Conservation (phyloP, 2,329 filamentous ascomycete species). For the Davidsoniella neocaledoniae region DNA sequence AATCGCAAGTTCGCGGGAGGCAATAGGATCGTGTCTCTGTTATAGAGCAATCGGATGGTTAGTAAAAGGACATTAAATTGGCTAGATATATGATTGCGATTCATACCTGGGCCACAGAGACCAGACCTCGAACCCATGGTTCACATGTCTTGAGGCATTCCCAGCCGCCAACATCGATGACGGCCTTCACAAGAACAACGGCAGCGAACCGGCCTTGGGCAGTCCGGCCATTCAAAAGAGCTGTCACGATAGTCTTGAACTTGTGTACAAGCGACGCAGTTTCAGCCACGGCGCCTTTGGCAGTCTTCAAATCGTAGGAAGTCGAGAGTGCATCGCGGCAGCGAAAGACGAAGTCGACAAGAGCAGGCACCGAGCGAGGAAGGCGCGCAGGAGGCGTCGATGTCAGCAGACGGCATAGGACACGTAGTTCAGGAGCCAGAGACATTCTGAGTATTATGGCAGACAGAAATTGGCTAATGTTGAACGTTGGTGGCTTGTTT, state of each 20-base stretch:
- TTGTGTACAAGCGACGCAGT: conserved; percentile 59
- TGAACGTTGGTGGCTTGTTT: not conserved
- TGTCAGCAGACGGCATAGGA: conserved; percentile 52
- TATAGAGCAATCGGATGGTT: not conserved
- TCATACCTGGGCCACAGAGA: conserved; percentile 55
- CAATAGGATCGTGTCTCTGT: conserved; percentile 59
- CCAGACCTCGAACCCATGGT: conserved; percentile 60
- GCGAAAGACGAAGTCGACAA: conserved; percentile 43
- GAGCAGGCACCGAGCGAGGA: conserved; percentile 52
- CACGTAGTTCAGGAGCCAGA: conserved; percentile 40
- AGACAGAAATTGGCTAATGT: not conserved
- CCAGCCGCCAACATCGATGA: conserved; percentile 70
- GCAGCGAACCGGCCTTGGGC: conserved; percentile 62
- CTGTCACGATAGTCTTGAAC: conserved; percentile 60
- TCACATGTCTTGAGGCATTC: conserved; percentile 58
- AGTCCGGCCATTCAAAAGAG: conserved; percentile 61
- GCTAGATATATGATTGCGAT: conserved; percentile 12
- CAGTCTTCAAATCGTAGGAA: conserved; percentile 38
- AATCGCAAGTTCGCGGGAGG: conserved; percentile 60
- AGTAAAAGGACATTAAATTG: not conserved
- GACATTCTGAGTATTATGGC: conserved; percentile 18
- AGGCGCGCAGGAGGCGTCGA: conserved; percentile 58
- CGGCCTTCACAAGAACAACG: conserved; percentile 61
- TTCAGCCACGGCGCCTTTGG: conserved; percentile 46
- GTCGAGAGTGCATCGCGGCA: conserved; percentile 46